Evolutionary conservation across 164 flowering plant species (phyloP).

Genomic region (Liriodendron chinense): DNA sequence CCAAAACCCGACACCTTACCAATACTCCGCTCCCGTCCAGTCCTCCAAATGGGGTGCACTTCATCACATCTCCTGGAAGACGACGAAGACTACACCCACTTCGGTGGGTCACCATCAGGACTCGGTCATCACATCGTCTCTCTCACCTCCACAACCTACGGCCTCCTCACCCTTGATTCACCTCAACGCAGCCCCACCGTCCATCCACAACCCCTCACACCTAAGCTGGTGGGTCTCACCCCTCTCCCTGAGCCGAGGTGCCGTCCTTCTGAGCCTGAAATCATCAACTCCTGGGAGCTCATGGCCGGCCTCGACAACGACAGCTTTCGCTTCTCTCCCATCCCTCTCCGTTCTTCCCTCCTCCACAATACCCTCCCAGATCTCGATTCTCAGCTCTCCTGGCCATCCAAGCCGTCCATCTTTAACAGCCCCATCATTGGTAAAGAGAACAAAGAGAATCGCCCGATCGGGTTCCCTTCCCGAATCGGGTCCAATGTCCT

Average conservation of each 20-base stretch:
- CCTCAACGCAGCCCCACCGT: slow-evolving; percentile 29
- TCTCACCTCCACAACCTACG: slow-evolving; percentile 94
- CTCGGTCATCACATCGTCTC: slow-evolving; percentile 81
- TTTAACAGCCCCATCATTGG: neutral
- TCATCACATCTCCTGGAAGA: slow-evolving; percentile 63
- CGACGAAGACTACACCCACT: slow-evolving; percentile 44
- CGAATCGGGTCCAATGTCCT: slow-evolving; percentile 1
- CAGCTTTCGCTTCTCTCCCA: slow-evolving; percentile 60
- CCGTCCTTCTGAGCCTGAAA: slow-evolving; percentile 45
- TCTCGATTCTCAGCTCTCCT: slow-evolving; percentile 17
- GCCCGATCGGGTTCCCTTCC: neutral
- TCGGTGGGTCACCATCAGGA: slow-evolving; percentile 44
- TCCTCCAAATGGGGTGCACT: slow-evolving; percentile 66
- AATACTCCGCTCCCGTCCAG: too few relatives aligned
- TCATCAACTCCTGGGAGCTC: slow-evolving; percentile 93
- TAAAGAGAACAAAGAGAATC: slow-evolving; percentile 9
- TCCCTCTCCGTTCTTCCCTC: slow-evolving; percentile 13
- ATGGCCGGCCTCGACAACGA: slow-evolving; percentile 85
- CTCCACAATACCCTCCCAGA: slow-evolving; percentile 20
- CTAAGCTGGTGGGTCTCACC: slow-evolving; percentile 6
- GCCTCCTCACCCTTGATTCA: slow-evolving; percentile 75
- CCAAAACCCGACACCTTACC: too few relatives aligned
- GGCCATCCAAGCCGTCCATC: slow-evolving; percentile 7
- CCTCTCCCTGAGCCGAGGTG: slow-evolving; percentile 36
- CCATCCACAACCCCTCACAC: slow-evolving; percentile 22